phyloP scores from a whole-genome alignment of 495 filamentous ascomycete genomes.

The Penicillium psychrofluorescens region DNA sequence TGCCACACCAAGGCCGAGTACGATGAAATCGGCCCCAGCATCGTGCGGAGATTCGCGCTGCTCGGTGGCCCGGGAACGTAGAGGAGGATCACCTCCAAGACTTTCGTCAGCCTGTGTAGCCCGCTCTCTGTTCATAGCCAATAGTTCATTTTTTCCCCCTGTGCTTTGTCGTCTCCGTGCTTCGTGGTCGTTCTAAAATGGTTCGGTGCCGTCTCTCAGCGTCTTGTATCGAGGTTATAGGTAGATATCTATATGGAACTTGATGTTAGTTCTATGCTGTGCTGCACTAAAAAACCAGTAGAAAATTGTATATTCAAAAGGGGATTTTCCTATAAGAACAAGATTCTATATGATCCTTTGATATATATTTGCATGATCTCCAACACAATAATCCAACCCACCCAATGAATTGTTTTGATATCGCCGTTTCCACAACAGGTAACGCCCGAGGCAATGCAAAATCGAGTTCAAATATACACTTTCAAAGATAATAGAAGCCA shows the following conservation, averaged over 20 bases:
- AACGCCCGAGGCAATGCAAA: too few relatives aligned
- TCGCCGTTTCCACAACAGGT: neutral
- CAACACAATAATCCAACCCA: too few relatives aligned
- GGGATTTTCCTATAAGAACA: too few relatives aligned
- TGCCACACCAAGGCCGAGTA: constrained; percentile 98
- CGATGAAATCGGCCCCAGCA: constrained; percentile 89
- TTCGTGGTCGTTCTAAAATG: too few relatives aligned
- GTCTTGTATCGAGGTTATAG: constrained; percentile 10
- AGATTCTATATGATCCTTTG: too few relatives aligned
- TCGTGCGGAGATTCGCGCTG: constrained; percentile 90
- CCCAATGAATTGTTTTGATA: neutral
- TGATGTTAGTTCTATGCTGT: too few relatives aligned
- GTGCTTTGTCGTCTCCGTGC: neutral
- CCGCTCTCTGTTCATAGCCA: constrained; percentile 26
- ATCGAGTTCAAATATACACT: too few relatives aligned
- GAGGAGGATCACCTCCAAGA: constrained; percentile 8
- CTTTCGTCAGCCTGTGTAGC: constrained; percentile 19
- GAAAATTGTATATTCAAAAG: too few relatives aligned
- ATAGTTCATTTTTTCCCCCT: constrained; percentile 20
- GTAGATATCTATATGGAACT: constrained; percentile 7
- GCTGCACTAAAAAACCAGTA: too few relatives aligned
- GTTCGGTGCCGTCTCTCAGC: neutral
- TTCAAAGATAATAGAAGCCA: neutral
- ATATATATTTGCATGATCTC: too few relatives aligned
- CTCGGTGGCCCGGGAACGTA: constrained; percentile 74